Base-by-base conservation (phyloP, 805 yeast species). In the Starmerella etchellsii region DNA sequence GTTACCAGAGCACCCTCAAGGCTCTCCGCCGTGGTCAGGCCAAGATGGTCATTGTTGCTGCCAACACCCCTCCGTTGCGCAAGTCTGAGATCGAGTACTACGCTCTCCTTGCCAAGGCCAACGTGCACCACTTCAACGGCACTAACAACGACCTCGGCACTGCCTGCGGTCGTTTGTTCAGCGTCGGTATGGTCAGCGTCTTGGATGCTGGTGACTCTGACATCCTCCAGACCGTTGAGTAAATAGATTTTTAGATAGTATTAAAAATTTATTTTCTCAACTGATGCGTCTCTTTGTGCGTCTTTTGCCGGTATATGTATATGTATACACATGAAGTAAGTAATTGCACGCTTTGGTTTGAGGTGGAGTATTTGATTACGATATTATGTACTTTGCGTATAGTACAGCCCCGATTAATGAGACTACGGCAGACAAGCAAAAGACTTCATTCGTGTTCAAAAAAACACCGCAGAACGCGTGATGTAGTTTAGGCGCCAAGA, bases 91-190 rank as follows among this genome's bases (percentile, higher is more conserved):
- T 91, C 70, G 98, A 91, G 78, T 91, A 91, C 81, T 91, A 91
- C 84, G 96, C 97, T 65, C 88, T 91, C 98, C 81, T 91, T 69
- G 81, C 97, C 68, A 88, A 87, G 83, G 82, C 95, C 68, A 76
- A 76, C 65, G 80, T 78, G 56, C 87, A 88, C 91, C 93, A 87
- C 87, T 91, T 87, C 94, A 91, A 80, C 73, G 97, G 96, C 77
- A 94, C 95, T 71, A 88, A 88, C 95, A 88, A 88, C 74, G 97
- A 88, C 76, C 83, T 88, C 66, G 97, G 96, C 77, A 91, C 99
- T 62, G 95, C 95, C 61, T 88, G 95, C 74, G 99, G 99, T 87
- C 88, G 83, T 73, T 84, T 91, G 65, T 91, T 91, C 95, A 84
- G 96, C 76, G 97, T 91, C 61, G 97, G 97, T 76, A 88, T 87